Base-by-base conservation (phyloP, 768 basidiomycete species). In the Mycena haematopus region DNA sequence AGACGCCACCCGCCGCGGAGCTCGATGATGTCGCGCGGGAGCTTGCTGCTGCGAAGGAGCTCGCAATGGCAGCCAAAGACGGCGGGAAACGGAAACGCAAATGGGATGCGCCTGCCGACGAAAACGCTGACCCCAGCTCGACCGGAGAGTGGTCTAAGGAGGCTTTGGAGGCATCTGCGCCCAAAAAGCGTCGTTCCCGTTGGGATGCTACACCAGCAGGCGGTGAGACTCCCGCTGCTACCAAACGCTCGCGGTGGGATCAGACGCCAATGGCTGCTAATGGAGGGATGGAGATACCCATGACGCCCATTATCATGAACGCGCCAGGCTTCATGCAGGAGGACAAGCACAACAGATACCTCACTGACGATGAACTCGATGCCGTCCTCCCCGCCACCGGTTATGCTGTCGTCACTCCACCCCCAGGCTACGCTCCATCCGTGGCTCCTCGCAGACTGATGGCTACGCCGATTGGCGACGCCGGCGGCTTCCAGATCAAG, bases 341-440 rank as follows among this genome's bases (percentile, higher is more conserved):
- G 68, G 95, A 99, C 79, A 95, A 95, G 70, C 93, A 97, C 73
- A 97, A 97, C 71, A 86, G 95, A n/a, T 95, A 92, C 70, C 87
- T 99, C 47, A 86, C 92, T 9, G 96, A 99, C 74, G 96, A 98
- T 75, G 97, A 99, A 78, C 86, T 99, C 55, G 93, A 99, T 68
- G 87, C 88, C 15, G 82, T 98, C 62, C 87, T 99, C 42, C 97
- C 97, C 38, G 74, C 85, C 10, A 80, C 86, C 57, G 97, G 97
- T 50, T 99, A 98, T 75, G 84, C 84, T 63, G 91, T 98, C 65
- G 95, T 98, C 73, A 88, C 92, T 36, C 94, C 97, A 64, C 97
- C 97, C 25, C 89, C 92, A 46, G 96, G 95, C 54, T 98, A 98
- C 81, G 91, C 90, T 57, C 91, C 93, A 24, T 83, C 90, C 69